Percentiles rank a stretch among this genome's conserved stretches.
phyloP scores from a whole-genome alignment of 2,329 filamentous ascomycete species.

The Trichophyton rubrum region DNA sequence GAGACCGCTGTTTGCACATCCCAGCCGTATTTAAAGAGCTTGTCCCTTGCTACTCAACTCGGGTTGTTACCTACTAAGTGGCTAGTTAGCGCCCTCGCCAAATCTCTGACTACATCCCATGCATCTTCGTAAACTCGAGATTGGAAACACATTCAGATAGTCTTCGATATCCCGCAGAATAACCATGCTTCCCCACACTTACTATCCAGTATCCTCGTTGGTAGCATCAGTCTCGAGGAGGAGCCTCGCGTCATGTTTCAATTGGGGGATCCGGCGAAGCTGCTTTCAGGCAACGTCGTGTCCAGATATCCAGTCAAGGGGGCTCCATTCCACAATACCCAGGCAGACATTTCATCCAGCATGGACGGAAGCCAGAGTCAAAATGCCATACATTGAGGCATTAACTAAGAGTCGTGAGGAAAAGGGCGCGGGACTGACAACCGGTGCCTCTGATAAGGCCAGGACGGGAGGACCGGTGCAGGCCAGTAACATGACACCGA shows the following conservation, averaged over 20 bases:
- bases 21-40: too few relatives aligned
- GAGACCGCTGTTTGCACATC: too few relatives aligned
- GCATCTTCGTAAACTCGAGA: not conserved
- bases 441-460: slow-evolving; percentile 16
- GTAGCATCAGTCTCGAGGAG: not conserved
- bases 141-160: too few relatives aligned
- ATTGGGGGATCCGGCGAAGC: not conserved
- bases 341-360: slow-evolving; percentile 20
- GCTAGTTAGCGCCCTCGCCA: not conserved
- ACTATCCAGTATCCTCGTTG: not conserved
- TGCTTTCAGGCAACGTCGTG: not conserved
- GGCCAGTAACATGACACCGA: slow-evolving; percentile 39
- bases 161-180: not conserved
- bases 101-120: not conserved
- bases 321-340: not conserved
- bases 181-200: not conserved
- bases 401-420: slow-evolving; percentile 41
- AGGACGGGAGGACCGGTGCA: slow-evolving; percentile 35
- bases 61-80: too few relatives aligned
- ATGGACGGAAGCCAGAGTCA: slow-evolving; percentile 46
- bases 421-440: slow-evolving; percentile 18
- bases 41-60: too few relatives aligned
- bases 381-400: slow-evolving; percentile 58
- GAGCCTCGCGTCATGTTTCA: not conserved
- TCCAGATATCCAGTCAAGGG: slow-evolving; percentile 1